Percentiles rank a stretch among this genome's conserved stretches.
Evolutionary conservation across 768 basidiomycete genomes (phyloP).

Genomic region (Boletus vermiculosoides): DNA sequence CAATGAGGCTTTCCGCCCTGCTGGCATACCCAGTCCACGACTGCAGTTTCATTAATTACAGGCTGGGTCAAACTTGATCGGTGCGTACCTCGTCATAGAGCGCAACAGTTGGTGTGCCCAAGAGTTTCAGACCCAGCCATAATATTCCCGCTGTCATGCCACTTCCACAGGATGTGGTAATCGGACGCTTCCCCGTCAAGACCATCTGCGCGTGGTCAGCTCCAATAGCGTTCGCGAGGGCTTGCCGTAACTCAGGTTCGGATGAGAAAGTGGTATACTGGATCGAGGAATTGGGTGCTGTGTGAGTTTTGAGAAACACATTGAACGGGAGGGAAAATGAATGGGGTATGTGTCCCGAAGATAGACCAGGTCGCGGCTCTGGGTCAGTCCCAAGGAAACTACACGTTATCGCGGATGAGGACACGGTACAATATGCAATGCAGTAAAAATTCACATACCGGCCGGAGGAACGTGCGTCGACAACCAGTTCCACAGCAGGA

Average conservation of each 20-base stretch:
- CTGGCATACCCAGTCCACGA: conserved; percentile 95
- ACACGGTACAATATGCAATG: neutral
- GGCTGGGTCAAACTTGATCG: conserved; percentile 8
- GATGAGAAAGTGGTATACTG: conserved; percentile 63
- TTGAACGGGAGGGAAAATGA: conserved; percentile 85
- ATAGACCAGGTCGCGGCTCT: conserved; percentile 85
- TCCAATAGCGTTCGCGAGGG: conserved; percentile 65
- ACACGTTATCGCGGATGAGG: conserved; percentile 11
- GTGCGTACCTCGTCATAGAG: conserved; percentile 89
- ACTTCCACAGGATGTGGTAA: conserved; percentile 86
- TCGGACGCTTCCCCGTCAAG: conserved; percentile 54
- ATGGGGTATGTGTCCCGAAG: conserved; percentile 90
- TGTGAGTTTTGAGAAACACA: conserved; percentile 55
- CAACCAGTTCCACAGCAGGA: conserved; percentile 59
- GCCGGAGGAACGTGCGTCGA: conserved; percentile 85
- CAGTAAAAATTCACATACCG: conserved; percentile 47
- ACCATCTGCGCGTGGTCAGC: conserved; percentile 52
- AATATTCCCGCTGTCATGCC: conserved; percentile 97
- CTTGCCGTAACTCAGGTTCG: conserved; percentile 54
- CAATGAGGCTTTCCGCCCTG: conserved; percentile 71
- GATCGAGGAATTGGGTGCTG: conserved; percentile 32
- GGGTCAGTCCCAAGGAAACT: conserved; percentile 82
- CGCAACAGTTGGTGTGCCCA: conserved; percentile 60
- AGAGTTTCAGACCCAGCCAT: conserved; percentile 85
- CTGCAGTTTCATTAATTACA: conserved; percentile 41